Conservation (phyloP, 1,139 yeast species). For the Pichiaceae sp. region DNA sequence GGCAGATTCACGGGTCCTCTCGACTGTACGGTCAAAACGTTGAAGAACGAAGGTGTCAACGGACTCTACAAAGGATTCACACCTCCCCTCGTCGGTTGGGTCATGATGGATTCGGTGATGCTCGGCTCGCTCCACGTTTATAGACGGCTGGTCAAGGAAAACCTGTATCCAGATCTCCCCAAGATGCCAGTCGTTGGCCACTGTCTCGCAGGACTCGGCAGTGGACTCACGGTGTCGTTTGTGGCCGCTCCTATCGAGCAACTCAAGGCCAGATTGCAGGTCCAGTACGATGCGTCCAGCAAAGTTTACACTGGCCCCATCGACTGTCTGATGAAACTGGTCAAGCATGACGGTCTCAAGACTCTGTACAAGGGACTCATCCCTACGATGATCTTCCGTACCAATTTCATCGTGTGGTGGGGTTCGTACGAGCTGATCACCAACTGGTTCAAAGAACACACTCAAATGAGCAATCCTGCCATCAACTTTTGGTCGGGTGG, state of each 20-base stretch:
- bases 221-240: conserved; percentile 87
- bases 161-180: conserved; percentile 45
- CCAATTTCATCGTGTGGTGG: conserved; percentile 91
- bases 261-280: conserved; percentile 80
- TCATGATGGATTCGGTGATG: conserved; percentile 85
- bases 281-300: conserved; percentile 77
- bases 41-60: conserved; percentile 61
- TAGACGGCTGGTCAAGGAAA: conserved; percentile 56
- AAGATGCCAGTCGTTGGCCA: conserved; percentile 70
- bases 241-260: conserved; percentile 93
- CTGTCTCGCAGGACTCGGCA: conserved; percentile 67
- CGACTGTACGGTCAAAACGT: conserved; percentile 69
- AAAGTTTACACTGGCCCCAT: conserved; percentile 69
- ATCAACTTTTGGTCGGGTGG: conserved; percentile 93
- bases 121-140: conserved; percentile 79
- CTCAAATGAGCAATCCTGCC: conserved; percentile 55
- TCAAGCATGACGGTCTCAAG: conserved; percentile 52
- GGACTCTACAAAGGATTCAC: conserved; percentile 88
- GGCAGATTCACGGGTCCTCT: conserved; percentile 75
- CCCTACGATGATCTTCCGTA: conserved; percentile 83
- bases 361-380: conserved; percentile 73
- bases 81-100: conserved; percentile 91
- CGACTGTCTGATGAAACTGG: conserved; percentile 53
- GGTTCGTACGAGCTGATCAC: conserved; percentile 82
- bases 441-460: conserved; percentile 54